Conservation (phyloP, 129 eudicot genomes). For the Arctium lappa region DNA sequence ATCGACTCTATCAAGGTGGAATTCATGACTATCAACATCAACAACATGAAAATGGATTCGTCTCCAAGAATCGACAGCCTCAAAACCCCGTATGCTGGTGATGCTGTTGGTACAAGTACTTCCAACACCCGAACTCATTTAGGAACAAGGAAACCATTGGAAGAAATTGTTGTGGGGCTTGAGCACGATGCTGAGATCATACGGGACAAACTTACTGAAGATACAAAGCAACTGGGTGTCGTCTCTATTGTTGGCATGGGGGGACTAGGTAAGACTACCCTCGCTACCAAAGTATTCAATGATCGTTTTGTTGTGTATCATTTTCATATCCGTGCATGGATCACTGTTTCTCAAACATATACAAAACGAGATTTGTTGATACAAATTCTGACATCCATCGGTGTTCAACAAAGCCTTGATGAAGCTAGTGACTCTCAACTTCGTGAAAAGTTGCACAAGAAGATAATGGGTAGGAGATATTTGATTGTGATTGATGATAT, state of each 20-base stretch:
- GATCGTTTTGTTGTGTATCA: background rate
- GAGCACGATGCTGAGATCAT: background rate
- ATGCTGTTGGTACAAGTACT: background rate
- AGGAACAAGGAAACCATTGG: background rate
- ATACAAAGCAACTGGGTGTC: background rate
- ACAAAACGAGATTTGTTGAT: background rate
- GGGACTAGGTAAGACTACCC: constrained; percentile 35
- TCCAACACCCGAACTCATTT: background rate
- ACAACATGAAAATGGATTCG: background rate
- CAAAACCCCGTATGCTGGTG: background rate
- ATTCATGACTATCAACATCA: background rate
- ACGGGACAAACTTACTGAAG: background rate
- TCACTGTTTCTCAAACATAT: constrained; percentile 28
- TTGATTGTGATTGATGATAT: constrained; percentile 44
- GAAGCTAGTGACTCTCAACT: background rate
- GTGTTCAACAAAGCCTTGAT: background rate
- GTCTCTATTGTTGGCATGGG: constrained; percentile 21
- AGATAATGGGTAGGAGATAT: constrained; percentile 20
- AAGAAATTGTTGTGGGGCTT: background rate
- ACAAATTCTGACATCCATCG: background rate
- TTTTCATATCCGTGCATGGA: constrained; percentile 32
- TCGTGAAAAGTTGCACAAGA: background rate
- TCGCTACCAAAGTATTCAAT: constrained; percentile 25
- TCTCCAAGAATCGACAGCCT: background rate
- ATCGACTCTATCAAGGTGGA: background rate